A percentile compares a stretch with the other conserved stretches of the same genome.
These are phyloP conservation scores for Thymus quinquecostatus DNA, from an alignment of 257 asterid genomes.

Conservation along the genomic window DNA sequence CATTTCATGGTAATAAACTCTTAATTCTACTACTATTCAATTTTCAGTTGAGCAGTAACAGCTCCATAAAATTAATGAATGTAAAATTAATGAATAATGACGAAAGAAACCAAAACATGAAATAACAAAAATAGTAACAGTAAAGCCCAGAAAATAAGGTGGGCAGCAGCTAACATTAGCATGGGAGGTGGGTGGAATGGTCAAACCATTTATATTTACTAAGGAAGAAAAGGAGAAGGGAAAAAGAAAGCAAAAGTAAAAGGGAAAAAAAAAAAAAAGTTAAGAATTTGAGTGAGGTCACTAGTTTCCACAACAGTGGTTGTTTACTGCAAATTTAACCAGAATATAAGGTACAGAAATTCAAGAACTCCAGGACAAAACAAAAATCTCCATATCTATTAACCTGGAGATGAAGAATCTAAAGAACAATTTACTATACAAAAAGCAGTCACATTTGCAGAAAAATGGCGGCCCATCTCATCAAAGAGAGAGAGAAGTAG, in stretches of 20 bases:
- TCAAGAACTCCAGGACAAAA: conserved; percentile 47
- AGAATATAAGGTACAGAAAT: conserved; percentile 22
- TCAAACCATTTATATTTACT: conserved; percentile 56
- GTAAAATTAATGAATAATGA: no score
- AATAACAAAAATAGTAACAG: conserved; percentile 16
- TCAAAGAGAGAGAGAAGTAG: neutral
- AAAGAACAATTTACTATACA: conserved; percentile 1
- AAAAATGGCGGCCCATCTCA: conserved; percentile 81
- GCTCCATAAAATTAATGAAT: neutral
- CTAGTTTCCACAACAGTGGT: conserved; percentile 53
- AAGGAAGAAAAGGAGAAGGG: conserved; percentile 38
- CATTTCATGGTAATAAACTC: no score
- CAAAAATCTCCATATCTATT: conserved; percentile 33
- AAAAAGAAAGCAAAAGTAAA: conserved; percentile 53
- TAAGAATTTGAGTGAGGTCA: conserved; percentile 59
- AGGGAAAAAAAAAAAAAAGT: conserved; percentile 33
- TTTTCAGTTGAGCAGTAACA: no score
- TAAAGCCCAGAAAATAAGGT: conserved; percentile 51
- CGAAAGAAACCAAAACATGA: neutral
- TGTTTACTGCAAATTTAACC: conserved; percentile 10
- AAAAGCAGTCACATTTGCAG: conserved; percentile 1
- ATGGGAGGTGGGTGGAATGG: conserved; percentile 46
- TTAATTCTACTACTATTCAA: no score
- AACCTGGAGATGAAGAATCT: conserved; percentile 27
- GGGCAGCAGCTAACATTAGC: conserved; percentile 42